Evolutionary conservation across 352 stramenopile genomes (phyloP).

Genomic region (Globisporangium iwayamae): DNA sequence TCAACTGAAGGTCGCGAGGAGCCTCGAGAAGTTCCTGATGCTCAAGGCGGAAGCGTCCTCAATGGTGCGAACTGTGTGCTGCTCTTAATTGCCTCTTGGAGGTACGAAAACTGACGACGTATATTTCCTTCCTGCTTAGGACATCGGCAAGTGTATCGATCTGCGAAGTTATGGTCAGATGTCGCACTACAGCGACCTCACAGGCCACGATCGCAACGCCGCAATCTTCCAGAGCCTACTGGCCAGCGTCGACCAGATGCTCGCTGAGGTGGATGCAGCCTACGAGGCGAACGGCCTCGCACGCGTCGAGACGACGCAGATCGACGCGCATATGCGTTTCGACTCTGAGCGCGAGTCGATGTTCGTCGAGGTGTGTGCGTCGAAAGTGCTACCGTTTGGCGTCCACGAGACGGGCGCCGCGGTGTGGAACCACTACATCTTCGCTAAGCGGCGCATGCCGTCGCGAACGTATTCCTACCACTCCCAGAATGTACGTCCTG

Average conservation of each 20-base stretch:
- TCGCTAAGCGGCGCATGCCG: neutral
- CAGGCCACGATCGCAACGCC: neutral
- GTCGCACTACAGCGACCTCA: neutral
- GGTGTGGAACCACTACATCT: neutral
- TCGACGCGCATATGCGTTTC: neutral
- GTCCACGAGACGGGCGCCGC: neutral
- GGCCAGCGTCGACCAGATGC: neutral
- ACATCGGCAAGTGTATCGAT: too few species aligned
- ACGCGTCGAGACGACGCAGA: neutral
- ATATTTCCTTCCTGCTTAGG: too few species aligned
- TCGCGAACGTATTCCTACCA: neutral
- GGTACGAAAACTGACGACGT: too few species aligned
- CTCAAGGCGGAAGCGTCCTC: conserved; percentile 1
- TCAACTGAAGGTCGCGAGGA: conserved; percentile 41
- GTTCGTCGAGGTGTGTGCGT: neutral
- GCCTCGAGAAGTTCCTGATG: conserved; percentile 23
- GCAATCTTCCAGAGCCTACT: neutral
- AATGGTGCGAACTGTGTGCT: neutral
- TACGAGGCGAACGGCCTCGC: neutral
- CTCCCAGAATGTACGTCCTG: neutral
- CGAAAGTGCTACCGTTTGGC: neutral
- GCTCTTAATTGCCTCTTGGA: too few species aligned
- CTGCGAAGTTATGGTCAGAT: too few species aligned
- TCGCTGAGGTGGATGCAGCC: neutral
- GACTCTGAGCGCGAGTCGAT: neutral